These are phyloP conservation scores for Fraxinus sp. DNA, from an alignment of 305 asterid genomes.

Conservation along the genomic window DNA sequence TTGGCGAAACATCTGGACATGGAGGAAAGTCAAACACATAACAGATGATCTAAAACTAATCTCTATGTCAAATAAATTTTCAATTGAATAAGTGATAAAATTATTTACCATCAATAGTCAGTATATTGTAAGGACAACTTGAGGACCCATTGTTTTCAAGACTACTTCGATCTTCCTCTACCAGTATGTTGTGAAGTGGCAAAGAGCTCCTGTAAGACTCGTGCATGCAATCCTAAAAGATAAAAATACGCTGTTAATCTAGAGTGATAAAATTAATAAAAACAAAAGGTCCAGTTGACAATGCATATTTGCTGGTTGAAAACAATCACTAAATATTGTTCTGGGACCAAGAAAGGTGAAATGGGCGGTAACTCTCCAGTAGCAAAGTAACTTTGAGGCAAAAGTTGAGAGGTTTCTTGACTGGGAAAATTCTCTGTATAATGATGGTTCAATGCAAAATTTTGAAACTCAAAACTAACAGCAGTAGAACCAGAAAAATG, in stretches of 20 bases:
- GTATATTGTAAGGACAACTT: constrained; percentile 51
- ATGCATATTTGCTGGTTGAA: not conserved
- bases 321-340: not conserved
- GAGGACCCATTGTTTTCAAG: constrained; percentile 72
- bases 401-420: not conserved
- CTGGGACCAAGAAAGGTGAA: not conserved
- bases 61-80: constrained; percentile 6
- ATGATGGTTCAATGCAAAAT: not conserved
- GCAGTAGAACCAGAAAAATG: not conserved
- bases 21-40: constrained; percentile 19
- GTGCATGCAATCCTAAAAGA: constrained; percentile 77
- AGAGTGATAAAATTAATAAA: not conserved
- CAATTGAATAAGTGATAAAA: constrained; percentile 13
- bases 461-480: not conserved
- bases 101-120: constrained; percentile 68
- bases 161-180: constrained; percentile 80
- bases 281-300: constrained; percentile 6
- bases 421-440: not conserved
- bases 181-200: constrained; percentile 69
- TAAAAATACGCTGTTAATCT: not conserved
- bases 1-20: constrained; percentile 76
- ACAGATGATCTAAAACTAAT: constrained; percentile 24
- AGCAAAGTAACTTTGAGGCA: constrained; percentile 13
- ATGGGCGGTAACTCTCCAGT: not conserved
- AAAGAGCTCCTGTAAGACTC: constrained; percentile 66